Percentiles rank a stretch among this genome's conserved stretches.
Evolutionary conservation across 139 green algal species (phyloP).

Genomic region (Dunaliella sp.): DNA sequence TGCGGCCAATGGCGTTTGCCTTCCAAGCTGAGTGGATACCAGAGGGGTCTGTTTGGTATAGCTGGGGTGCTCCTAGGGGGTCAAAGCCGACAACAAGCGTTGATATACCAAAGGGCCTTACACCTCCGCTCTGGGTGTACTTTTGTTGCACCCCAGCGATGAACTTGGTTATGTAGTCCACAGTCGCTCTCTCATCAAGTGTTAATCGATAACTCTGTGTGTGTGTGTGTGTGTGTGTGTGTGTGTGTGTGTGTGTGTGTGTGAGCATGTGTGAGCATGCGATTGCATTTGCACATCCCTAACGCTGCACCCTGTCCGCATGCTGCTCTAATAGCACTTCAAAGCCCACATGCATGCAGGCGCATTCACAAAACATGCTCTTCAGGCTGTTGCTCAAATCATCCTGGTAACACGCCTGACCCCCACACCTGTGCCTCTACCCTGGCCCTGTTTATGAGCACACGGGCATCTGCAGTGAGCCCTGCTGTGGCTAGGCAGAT

Average conservation of each 20-base stretch:
- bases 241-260: too few relatives aligned
- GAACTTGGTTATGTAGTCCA: constrained; percentile 92
- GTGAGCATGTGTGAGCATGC: too few relatives aligned
- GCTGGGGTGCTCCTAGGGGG: constrained; percentile 58
- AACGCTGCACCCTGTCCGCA: not conserved
- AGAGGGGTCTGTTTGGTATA: constrained; percentile 97
- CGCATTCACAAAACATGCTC: not conserved
- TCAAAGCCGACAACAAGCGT: constrained; percentile 96
- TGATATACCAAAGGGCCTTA: constrained; percentile 97
- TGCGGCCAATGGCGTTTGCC: constrained; percentile 94
- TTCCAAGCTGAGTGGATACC: constrained; percentile 97
- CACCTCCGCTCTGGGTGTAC: constrained; percentile 96
- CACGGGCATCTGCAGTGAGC: constrained; percentile 93
- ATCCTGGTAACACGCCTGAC: not conserved
- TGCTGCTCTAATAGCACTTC: not conserved
- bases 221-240: too few relatives aligned
- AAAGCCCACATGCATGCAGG: not conserved
- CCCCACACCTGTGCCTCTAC: constrained; percentile 74
- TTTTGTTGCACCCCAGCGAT: constrained; percentile 90
- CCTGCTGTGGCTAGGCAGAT: constrained; percentile 96
- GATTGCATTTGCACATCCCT: not conserved
- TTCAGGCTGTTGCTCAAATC: not conserved
- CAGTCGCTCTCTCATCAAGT: constrained; percentile 78
- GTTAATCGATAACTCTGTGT: constrained; percentile 64
- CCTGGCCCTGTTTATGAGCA: constrained; percentile 92